These are phyloP conservation scores for Trichophyton schoenleinii DNA, from an alignment of 2,329 filamentous ascomycete genomes.

Conservation along the genomic window DNA sequence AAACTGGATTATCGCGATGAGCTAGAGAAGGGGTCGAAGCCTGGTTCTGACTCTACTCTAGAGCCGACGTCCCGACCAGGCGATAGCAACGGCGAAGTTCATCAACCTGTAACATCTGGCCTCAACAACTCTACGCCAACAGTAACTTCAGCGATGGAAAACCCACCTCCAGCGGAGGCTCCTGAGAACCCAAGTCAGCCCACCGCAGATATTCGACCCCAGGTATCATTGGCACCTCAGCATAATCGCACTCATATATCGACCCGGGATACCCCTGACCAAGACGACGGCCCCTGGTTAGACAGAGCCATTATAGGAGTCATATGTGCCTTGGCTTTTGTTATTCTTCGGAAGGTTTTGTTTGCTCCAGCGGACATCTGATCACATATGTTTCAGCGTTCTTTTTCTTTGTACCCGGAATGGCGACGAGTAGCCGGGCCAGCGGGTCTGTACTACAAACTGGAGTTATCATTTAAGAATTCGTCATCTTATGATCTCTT, in stretches of 20 bases:
- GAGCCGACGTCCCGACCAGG: not conserved
- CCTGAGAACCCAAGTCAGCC: not conserved
- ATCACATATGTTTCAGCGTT: not conserved
- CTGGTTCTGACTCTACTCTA: not conserved
- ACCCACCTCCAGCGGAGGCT: not conserved
- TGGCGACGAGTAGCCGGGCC: not conserved
- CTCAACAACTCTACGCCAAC: not conserved
- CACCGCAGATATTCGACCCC: not conserved
- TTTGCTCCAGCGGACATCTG: not conserved
- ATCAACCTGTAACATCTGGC: not conserved
- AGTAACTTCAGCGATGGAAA: not conserved
- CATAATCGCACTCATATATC: not conserved
- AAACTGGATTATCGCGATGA: constrained; percentile 27
- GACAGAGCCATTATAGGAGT: constrained; percentile 69
- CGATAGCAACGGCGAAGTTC: not conserved
- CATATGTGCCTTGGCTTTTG: constrained; percentile 54
- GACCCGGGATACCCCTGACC: not conserved
- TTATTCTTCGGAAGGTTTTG: constrained; percentile 45
- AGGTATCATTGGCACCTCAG: not conserved
- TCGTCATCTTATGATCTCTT: not conserved
- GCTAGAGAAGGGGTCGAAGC: constrained; percentile 16
- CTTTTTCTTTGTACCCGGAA: not conserved
- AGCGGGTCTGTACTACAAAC: not conserved
- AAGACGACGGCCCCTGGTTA: constrained; percentile 54
- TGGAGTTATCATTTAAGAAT: not conserved